A percentile compares a stretch with the other conserved stretches of the same genome.
Evolutionary conservation across 2,329 filamentous ascomycete species (phyloP).

Genomic region (Dothistroma pini): DNA sequence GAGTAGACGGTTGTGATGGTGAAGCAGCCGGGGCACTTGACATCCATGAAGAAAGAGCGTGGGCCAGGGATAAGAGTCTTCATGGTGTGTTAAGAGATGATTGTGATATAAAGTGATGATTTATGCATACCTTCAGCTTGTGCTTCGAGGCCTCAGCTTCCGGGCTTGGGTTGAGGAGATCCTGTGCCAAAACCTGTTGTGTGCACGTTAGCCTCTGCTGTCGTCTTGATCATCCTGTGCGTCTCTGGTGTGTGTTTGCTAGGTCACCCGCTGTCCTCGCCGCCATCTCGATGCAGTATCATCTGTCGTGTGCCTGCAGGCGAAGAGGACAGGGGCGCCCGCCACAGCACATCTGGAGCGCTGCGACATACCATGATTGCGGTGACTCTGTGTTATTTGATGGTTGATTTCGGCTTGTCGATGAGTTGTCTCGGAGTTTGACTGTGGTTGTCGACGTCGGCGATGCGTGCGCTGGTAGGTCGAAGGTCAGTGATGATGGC

Average conservation of each 20-base stretch:
- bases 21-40: constrained; percentile 99
- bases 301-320: constrained; percentile 27
- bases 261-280: constrained; percentile 4
- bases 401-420: constrained; percentile 8
- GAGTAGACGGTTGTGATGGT: constrained; percentile 99
- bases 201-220: constrained; percentile 24
- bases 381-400: constrained; percentile 24
- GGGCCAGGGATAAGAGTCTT: constrained; percentile 78
- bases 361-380: constrained; percentile 31
- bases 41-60: constrained; percentile 99
- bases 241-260: constrained; percentile 2
- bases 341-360: constrained; percentile 17
- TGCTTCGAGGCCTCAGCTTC: constrained; percentile 99
- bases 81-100: not conserved
- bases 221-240: not conserved
- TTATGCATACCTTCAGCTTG: constrained; percentile 90
- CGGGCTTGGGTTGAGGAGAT: constrained; percentile 98
- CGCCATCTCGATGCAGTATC: constrained; percentile 4
- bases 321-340: constrained; percentile 9
- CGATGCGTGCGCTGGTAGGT: constrained; percentile 17
- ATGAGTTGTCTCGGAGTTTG: constrained; percentile 11
- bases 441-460: constrained; percentile 16
- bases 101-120: constrained; percentile 8
- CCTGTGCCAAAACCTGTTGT: constrained; percentile 95
- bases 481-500: not conserved